phyloP scores from a whole-genome alignment of 495 filamentous ascomycete genomes.

The Chaetomidium leptoderma region DNA sequence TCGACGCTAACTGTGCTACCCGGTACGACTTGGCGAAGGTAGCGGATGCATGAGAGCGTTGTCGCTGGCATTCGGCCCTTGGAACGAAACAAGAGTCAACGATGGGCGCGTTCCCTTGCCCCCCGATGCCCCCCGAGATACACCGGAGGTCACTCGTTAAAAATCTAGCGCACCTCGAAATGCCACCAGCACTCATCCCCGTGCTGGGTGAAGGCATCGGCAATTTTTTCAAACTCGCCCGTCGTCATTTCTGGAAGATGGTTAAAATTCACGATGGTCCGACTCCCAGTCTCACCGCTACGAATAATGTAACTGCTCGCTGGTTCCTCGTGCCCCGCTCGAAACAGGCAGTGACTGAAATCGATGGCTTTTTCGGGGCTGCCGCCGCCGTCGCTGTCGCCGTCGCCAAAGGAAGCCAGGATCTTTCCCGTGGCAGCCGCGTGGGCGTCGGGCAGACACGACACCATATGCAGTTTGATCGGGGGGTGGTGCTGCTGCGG shows the following conservation, averaged over 20 bases:
- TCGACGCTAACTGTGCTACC: conserved; percentile 59
- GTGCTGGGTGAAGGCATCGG: conserved; percentile 3
- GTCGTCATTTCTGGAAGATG: conserved; percentile 60
- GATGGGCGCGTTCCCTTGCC: neutral
- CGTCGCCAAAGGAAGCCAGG: conserved; percentile 38
- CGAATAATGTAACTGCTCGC: conserved; percentile 70
- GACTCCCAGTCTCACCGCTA: conserved; percentile 53
- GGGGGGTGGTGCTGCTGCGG: conserved; percentile 6
- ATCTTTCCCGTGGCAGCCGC: conserved; percentile 37
- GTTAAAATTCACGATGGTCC: conserved; percentile 69
- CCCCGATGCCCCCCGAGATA: neutral
- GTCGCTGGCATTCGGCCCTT: conserved; percentile 65
- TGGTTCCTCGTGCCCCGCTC: conserved; percentile 50
- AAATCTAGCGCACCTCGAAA: conserved; percentile 56
- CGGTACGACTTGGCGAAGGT: conserved; percentile 50
- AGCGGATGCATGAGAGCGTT: conserved; percentile 56
- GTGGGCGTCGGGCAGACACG: conserved; percentile 34
- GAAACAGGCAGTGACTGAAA: conserved; percentile 55
- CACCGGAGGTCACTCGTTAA: no score
- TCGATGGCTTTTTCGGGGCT: conserved; percentile 29
- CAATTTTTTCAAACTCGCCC: conserved; percentile 47
- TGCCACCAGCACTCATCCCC: conserved; percentile 57
- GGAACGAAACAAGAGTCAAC: neutral
- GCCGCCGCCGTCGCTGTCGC: neutral
- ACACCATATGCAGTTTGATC: conserved; percentile 38